Conservation (phyloP, 2,329 filamentous ascomycete species). For the Pseudogymnoascus sp. region DNA sequence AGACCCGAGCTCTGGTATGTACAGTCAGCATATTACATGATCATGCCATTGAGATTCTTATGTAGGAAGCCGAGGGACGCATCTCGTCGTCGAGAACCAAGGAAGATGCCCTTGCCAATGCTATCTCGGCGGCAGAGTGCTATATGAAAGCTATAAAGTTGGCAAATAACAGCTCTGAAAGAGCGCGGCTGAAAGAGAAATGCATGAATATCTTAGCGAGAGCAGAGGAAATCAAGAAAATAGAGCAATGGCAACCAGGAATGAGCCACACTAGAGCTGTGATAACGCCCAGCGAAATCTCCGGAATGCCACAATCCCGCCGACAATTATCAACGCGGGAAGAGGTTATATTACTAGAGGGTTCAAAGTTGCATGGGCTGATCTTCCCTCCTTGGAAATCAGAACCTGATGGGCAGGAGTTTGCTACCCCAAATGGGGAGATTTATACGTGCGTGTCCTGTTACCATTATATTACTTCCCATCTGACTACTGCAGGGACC, state of each 20-base stretch:
- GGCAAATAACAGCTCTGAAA: constrained; percentile 56
- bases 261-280: constrained; percentile 17
- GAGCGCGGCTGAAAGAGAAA: constrained; percentile 58
- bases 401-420: constrained; percentile 55
- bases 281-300: constrained; percentile 13
- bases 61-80: constrained; percentile 48
- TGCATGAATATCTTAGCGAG: constrained; percentile 62
- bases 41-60: neutral
- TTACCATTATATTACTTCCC: constrained; percentile 11
- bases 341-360: constrained; percentile 68
- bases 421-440: constrained; percentile 45
- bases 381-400: constrained; percentile 80
- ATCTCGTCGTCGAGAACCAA: constrained; percentile 46
- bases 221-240: constrained; percentile 69
- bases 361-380: constrained; percentile 74
- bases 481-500: constrained; percentile 51
- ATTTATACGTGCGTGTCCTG: constrained; percentile 53
- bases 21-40: neutral
- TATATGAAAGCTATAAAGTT: constrained; percentile 71
- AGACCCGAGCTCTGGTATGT: constrained; percentile 7
- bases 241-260: constrained; percentile 21
- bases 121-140: constrained; percentile 70
- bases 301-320: constrained; percentile 39
- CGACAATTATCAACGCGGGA: constrained; percentile 63
- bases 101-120: constrained; percentile 63